Conservation (phyloP, 2,329 filamentous ascomycete genomes). For the Phaeomoniella chlamydospora region DNA sequence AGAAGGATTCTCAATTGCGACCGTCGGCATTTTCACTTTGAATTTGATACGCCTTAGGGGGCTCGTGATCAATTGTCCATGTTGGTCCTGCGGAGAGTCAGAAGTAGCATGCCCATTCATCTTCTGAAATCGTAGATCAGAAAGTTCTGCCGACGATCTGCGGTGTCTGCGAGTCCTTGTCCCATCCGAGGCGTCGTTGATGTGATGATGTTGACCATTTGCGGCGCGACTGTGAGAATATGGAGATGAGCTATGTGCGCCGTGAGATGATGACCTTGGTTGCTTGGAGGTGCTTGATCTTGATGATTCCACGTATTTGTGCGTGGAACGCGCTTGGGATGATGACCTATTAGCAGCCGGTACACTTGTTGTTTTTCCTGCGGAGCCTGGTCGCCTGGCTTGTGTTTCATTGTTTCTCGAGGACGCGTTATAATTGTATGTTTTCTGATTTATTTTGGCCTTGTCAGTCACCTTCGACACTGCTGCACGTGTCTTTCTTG, state of each 20-base stretch:
- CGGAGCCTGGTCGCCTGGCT: neutral
- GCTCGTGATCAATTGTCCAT: slow-evolving; percentile 9
- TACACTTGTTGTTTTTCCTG: neutral
- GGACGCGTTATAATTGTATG: neutral
- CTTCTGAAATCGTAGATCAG: neutral
- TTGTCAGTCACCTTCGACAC: slow-evolving; percentile 9
- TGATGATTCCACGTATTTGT: neutral
- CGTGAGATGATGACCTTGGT: neutral
- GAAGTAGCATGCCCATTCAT: neutral
- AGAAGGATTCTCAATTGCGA: slow-evolving; percentile 35
- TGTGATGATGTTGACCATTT: neutral
- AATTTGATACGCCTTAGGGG: slow-evolving; percentile 25
- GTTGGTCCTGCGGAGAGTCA: neutral
- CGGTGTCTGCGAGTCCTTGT: neutral
- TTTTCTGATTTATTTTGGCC: neutral
- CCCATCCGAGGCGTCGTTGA: neutral
- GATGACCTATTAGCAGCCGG: neutral
- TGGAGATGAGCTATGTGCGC: neutral
- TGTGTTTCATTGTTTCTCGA: neutral
- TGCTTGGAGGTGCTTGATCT: neutral
- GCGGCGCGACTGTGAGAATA: neutral
- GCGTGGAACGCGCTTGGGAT: neutral
- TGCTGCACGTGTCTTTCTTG: slow-evolving; percentile 28
- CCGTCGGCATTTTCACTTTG: slow-evolving; percentile 35
- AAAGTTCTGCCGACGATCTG: neutral